Base-by-base conservation (phyloP, 768 basidiomycete species). In the Gymnopilus junonius region DNA sequence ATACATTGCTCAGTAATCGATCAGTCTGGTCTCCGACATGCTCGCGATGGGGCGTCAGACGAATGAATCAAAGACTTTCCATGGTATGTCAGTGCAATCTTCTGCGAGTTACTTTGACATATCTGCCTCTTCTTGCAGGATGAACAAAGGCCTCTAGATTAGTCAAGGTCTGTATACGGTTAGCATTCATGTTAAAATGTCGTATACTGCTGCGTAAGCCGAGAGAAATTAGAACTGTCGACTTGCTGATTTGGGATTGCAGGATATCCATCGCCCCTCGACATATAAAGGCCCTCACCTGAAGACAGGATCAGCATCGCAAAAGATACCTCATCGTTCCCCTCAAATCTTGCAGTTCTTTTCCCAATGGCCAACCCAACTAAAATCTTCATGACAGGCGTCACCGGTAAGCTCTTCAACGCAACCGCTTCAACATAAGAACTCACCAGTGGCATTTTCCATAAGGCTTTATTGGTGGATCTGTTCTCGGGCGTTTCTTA, bases 401-500 rank as follows among this genome's bases (percentile, higher is more conserved):
- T 51, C 29, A 51, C 48, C 29, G 48, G 48, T 51, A 31, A 15
- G 48, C 4, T n/a, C 27, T n/a, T 51, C 27, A 51, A 15, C 4
- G 10, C 14, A 27, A 23, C 17, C 50, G n/a, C n/a, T 25, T 35
- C 20, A 8, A n/a, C 27, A 8, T 25, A 20, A 25, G 6, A 21
- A 12, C 45, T 46, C 25, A 21, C 1, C 14, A n/a, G 10, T n/a
- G 25, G 6, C 8, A 2, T 3, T 51, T n/a, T 25, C 27, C 1
- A 12, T 0, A 2, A 71, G 84, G 83, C n/a, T 85, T 83, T 69
- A 77, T 85, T 55, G 85, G 84, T 8, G 82, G 83, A 42, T 67
- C 79, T 7, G 75, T 83, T 31, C 75, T 85, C 23, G 50, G 68
- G 14, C 79, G 76, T 27, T 74, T 85, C 43, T 73, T 84, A 8